phyloP scores from a whole-genome alignment of 2,329 filamentous ascomycete genomes.

The Microsporum canis region DNA sequence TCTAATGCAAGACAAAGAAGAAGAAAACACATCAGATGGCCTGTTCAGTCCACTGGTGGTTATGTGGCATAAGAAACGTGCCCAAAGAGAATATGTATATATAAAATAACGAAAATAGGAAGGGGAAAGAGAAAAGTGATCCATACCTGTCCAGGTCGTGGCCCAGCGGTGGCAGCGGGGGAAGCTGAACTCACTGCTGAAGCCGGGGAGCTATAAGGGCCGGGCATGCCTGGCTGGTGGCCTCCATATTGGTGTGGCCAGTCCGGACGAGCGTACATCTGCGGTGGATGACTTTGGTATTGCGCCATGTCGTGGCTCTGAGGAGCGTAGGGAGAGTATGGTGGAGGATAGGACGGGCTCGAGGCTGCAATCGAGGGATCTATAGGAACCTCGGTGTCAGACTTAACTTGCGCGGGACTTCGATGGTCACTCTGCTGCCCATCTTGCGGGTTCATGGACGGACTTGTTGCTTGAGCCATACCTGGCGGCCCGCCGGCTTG shows the following conservation, averaged over 20 bases:
- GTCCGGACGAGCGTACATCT: slow-evolving; percentile 39
- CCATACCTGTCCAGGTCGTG: slow-evolving; percentile 53
- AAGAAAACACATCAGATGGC: slow-evolving; percentile 16
- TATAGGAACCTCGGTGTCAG: slow-evolving; percentile 97
- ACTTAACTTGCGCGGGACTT: slow-evolving; percentile 60
- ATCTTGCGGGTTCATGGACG: slow-evolving; percentile 72
- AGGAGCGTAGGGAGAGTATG: slow-evolving; percentile 77
- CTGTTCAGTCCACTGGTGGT: slow-evolving; percentile 13
- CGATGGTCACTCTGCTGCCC: slow-evolving; percentile 61
- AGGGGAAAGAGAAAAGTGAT: slow-evolving; percentile 7
- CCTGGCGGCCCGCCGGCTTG: slow-evolving; percentile 65
- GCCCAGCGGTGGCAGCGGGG: slow-evolving; percentile 49
- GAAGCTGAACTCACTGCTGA: slow-evolving; percentile 50
- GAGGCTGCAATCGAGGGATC: slow-evolving; percentile 93
- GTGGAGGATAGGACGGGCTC: slow-evolving; percentile 80
- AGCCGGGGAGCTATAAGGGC: slow-evolving; percentile 39
- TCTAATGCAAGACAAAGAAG: slow-evolving; percentile 15
- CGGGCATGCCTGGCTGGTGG: slow-evolving; percentile 36
- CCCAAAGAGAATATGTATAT: slow-evolving; percentile 6
- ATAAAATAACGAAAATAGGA: not conserved
- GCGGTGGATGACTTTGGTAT: slow-evolving; percentile 41
- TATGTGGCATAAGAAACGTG: slow-evolving; percentile 6
- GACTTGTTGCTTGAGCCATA: slow-evolving; percentile 99
- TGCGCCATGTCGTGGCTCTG: slow-evolving; percentile 76
- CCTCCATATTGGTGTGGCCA: slow-evolving; percentile 38